phyloP scores from a whole-genome alignment of 1,139 yeast species.

The Kodamaea arcana region DNA sequence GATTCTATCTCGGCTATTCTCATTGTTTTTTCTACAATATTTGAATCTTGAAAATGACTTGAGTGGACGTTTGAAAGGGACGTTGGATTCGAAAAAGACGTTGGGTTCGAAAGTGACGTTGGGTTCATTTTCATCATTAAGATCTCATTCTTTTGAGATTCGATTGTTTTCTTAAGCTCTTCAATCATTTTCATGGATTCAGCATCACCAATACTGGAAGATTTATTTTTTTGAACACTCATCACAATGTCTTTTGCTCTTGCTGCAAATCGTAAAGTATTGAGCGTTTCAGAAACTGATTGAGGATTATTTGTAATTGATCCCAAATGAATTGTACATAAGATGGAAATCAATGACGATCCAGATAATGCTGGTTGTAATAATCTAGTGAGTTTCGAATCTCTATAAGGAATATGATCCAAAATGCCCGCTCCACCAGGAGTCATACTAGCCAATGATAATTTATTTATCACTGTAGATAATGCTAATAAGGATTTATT shows the following conservation, averaged over 20 bases:
- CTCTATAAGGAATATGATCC: slow-evolving; percentile 84
- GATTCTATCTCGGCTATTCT: slow-evolving; percentile 47
- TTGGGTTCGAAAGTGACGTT: slow-evolving; percentile 2
- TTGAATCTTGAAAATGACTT: slow-evolving; percentile 3
- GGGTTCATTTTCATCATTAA: slow-evolving; percentile 18
- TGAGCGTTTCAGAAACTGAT: slow-evolving; percentile 71
- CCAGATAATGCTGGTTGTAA: slow-evolving; percentile 93
- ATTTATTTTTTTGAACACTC: slow-evolving; percentile 56
- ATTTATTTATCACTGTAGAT: slow-evolving; percentile 81
- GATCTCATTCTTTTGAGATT: slow-evolving; percentile 41
- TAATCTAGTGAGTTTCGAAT: slow-evolving; percentile 82
- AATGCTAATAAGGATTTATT: slow-evolving; percentile 85
- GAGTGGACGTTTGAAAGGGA: slow-evolving; percentile 3
- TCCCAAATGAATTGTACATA: slow-evolving; percentile 79
- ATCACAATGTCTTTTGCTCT: slow-evolving; percentile 83
- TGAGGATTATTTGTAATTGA: slow-evolving; percentile 29
- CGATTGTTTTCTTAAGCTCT: slow-evolving; percentile 44
- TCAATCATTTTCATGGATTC: slow-evolving; percentile 47
- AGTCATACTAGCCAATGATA: slow-evolving; percentile 42
- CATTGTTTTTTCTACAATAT: slow-evolving; percentile 4
- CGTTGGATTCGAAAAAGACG: not conserved
- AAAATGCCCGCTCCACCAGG: slow-evolving; percentile 11
- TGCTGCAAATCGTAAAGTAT: slow-evolving; percentile 88
- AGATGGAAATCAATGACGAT: slow-evolving; percentile 74
- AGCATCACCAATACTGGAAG: slow-evolving; percentile 22